A percentile compares a stretch with the other conserved stretches of the same genome.
Evolutionary conservation across 2,329 filamentous ascomycete genomes (phyloP).

Genomic region (Verruconis gallopava): DNA sequence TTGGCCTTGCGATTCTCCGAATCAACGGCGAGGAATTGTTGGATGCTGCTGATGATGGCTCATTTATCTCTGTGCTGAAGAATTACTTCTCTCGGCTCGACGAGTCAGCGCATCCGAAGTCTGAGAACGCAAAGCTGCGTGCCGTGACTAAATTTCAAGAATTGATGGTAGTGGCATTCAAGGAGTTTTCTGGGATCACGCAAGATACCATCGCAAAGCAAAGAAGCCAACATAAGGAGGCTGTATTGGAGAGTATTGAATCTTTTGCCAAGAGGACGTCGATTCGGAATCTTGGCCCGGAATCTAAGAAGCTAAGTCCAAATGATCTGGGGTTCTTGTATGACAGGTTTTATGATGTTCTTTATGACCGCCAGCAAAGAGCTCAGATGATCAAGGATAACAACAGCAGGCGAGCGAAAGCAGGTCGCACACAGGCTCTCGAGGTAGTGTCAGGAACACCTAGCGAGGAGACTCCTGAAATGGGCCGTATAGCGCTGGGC

Average conservation of each 20-base stretch:
- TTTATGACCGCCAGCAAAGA: slow-evolving; percentile 85
- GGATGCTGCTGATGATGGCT: slow-evolving; percentile 85
- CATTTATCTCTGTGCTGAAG: slow-evolving; percentile 93
- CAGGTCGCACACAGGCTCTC: slow-evolving; percentile 47
- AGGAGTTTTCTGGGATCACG: slow-evolving; percentile 92
- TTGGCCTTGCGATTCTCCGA: slow-evolving; percentile 87
- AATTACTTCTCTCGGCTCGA: slow-evolving; percentile 86
- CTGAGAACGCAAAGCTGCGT: slow-evolving; percentile 85
- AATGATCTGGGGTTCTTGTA: slow-evolving; percentile 86
- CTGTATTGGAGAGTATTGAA: slow-evolving; percentile 89
- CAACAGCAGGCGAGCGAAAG: slow-evolving; percentile 52
- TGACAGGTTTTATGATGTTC: slow-evolving; percentile 80
- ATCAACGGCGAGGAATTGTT: slow-evolving; percentile 95
- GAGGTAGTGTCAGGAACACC: slow-evolving; percentile 34
- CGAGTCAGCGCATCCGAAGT: slow-evolving; percentile 90
- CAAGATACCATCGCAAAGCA: slow-evolving; percentile 84
- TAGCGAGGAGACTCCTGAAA: slow-evolving; percentile 48
- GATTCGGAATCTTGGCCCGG: slow-evolving; percentile 86
- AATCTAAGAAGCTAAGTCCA: slow-evolving; percentile 78
- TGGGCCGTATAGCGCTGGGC: slow-evolving; percentile 75
- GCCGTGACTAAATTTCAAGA: slow-evolving; percentile 95
- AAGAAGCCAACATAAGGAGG: slow-evolving; percentile 83
- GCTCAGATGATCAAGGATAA: slow-evolving; percentile 55
- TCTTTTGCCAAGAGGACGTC: slow-evolving; percentile 95
- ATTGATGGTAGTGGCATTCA: slow-evolving; percentile 97